Percentiles rank a stretch among this genome's conserved stretches.
Evolutionary conservation across 129 eudicot genomes (phyloP).

Genomic region (Oenanthe sinensis): DNA sequence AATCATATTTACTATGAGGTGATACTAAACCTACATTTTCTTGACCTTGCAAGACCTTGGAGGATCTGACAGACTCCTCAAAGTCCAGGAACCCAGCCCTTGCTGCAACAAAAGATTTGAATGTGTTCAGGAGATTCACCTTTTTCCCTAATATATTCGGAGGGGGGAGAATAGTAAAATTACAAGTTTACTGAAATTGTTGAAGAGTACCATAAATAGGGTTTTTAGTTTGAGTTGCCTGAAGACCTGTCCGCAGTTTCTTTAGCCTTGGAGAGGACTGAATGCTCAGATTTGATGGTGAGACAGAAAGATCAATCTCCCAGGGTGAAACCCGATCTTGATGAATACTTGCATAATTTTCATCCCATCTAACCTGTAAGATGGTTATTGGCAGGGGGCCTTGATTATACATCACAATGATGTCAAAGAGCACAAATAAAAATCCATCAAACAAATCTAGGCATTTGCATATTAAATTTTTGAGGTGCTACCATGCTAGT

Average conservation of each 20-base stretch:
- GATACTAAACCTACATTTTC: constrained; percentile 72
- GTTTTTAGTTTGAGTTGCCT: constrained; percentile 40
- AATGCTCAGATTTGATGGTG: constrained; percentile 58
- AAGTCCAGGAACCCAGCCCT: constrained; percentile 70
- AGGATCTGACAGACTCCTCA: constrained; percentile 84
- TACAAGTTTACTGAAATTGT: neutral
- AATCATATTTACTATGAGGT: constrained; percentile 52
- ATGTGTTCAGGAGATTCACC: neutral
- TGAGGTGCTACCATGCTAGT: neutral
- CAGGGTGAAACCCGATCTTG: constrained; percentile 90
- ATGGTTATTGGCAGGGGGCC: neutral
- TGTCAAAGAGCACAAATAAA: neutral
- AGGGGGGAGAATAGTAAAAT: constrained; percentile 1
- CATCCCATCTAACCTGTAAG: constrained; percentile 92
- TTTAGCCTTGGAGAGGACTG: constrained; percentile 70
- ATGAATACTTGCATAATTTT: constrained; percentile 43
- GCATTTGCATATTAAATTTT: neutral
- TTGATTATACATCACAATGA: neutral
- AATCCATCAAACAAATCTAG: neutral
- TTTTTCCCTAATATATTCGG: neutral
- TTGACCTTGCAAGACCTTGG: constrained; percentile 99
- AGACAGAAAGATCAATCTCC: constrained; percentile 79
- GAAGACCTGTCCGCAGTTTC: constrained; percentile 55
- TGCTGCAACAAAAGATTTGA: constrained; percentile 29
- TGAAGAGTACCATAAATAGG: constrained; percentile 34